Base-by-base conservation (phyloP, 106 monocot species). In the Dendrobium officinale region DNA sequence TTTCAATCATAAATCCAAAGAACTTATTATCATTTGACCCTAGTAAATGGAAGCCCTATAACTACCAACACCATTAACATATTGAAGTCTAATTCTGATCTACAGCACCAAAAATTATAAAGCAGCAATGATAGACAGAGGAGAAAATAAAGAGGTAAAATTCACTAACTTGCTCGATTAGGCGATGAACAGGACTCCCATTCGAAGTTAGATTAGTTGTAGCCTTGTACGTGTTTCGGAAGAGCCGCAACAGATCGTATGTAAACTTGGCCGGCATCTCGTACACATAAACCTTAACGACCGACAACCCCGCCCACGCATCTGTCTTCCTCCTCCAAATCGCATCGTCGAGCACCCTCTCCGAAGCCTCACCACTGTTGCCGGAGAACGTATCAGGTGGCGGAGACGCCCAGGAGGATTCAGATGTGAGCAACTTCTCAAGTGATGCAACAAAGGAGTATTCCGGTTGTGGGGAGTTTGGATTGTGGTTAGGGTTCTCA, bases 181-280 rank as follows among this genome's bases (percentile, higher is more conserved):
- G 81, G 11, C 96, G 93, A 80, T 93, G 96, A 54, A 96, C 93
- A 31, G 96, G 96, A 79, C 93, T 93, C 18, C 96, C 96, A 59
- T 96, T 96, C 42, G 96, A 96, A 19, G 96, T 96, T 43, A 91
- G 76, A 80, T 96, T 93, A 40, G 78, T 17, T 10, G 96, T 96
- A 80, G 91, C 90, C 81, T 77, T 81, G 9, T 90, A 93, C 8
- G 96, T 88, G 48, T 85, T 73, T 77, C 74, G 77, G 47, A 93
- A 96, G 56, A 96, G 79, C 85, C 82, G 27, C 79, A 96, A 82
- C 74, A 96, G 84, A 84, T 93, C 93, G 77, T 93, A 93, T 8
- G 96, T 93, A 81, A 96, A 96, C 84, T 88, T 96, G 27, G 42
- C 67, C 80, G 96, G 96, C 96, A 96, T 96, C 81, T 93, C 90